These are phyloP conservation scores for Candida coquimbonensis DNA, from an alignment of 805 yeast species.

Conservation along the genomic window DNA sequence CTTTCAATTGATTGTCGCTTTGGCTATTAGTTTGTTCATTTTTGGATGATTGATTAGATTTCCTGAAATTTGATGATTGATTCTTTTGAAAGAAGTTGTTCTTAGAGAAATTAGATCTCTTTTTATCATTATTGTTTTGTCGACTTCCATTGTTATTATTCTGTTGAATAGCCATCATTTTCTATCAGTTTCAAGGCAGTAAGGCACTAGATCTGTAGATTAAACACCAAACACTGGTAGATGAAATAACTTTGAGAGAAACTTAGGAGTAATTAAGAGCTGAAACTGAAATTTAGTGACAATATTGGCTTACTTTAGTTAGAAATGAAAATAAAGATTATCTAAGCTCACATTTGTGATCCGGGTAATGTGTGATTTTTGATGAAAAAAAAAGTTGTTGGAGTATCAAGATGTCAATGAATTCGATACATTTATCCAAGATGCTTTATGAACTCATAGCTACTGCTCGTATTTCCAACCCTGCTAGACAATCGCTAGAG, in stretches of 20 bases:
- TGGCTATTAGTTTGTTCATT: neutral
- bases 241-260: too few relatives aligned
- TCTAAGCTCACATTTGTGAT: too few relatives aligned
- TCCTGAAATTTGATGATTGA: constrained; percentile 6
- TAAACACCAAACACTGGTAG: too few relatives aligned
- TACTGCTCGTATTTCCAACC: constrained; percentile 72
- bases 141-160: too few relatives aligned
- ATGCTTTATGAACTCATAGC: constrained; percentile 92
- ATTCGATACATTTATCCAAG: neutral
- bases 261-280: too few relatives aligned
- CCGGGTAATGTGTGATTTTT: neutral
- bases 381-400: neutral
- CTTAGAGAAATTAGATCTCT: constrained; percentile 8
- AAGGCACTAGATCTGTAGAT: too few relatives aligned
- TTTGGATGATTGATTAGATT: neutral
- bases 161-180: too few relatives aligned
- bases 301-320: too few relatives aligned
- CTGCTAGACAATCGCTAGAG: constrained; percentile 44
- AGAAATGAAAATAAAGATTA: too few relatives aligned
- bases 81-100: constrained; percentile 16
- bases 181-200: too few relatives aligned
- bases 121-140: neutral
- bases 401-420: too few relatives aligned
- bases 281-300: too few relatives aligned
- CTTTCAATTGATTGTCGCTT: neutral